A percentile compares a stretch with the other conserved stretches of the same genome.
phyloP scores from a whole-genome alignment of 768 basidiomycete species.

The Filobasidium wieringae region DNA sequence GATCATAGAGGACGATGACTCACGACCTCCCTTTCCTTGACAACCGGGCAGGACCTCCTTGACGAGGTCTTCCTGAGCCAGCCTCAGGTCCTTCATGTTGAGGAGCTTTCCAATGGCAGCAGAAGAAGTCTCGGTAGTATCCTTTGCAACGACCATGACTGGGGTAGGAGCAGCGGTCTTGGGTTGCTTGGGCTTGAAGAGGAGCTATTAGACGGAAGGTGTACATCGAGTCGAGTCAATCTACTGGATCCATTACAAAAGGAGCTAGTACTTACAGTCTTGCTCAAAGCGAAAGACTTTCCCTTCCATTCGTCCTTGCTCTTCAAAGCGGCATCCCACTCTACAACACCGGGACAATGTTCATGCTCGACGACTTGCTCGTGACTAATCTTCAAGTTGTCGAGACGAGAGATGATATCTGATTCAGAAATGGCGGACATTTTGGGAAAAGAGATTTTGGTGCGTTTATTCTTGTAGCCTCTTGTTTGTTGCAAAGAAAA shows the following conservation, averaged over 20 bases:
- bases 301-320: constrained; percentile 32
- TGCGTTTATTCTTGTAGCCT: constrained; percentile 13
- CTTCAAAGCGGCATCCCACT: constrained; percentile 65
- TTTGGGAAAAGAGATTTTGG: constrained; percentile 9
- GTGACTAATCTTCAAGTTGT: constrained; percentile 22
- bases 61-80: constrained; percentile 76
- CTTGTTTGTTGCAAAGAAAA: neutral
- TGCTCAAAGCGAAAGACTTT: constrained; percentile 24
- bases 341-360: constrained; percentile 54
- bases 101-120: constrained; percentile 58
- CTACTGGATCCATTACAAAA: constrained; percentile 25
- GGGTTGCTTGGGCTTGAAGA: constrained; percentile 95
- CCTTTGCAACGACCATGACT: constrained; percentile 73
- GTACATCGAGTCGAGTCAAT: neutral
- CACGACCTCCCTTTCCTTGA: constrained; percentile 68
- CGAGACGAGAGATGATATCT: constrained; percentile 25
- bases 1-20: constrained; percentile 34
- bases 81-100: constrained; percentile 65
- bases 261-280: constrained; percentile 28
- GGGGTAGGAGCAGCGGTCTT: constrained; percentile 74
- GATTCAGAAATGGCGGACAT: constrained; percentile 24
- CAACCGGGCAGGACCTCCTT: constrained; percentile 64
- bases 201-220: constrained; percentile 41
- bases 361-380: constrained; percentile 47
- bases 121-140: constrained; percentile 71